phyloP scores from a whole-genome alignment of 2,329 filamentous ascomycete species.

The Fusarium duplospermum region DNA sequence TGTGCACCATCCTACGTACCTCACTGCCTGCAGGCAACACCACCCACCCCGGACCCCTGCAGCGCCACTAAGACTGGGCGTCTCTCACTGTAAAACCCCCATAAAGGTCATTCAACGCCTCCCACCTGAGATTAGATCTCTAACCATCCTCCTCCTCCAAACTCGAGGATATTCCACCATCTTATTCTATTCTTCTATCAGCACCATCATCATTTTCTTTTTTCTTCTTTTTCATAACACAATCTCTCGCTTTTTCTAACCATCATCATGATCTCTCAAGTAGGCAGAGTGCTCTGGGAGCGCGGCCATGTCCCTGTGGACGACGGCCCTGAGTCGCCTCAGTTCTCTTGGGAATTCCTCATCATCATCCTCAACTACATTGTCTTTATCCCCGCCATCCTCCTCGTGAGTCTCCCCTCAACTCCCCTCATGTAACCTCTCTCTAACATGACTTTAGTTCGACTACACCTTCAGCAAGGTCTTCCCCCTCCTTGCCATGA shows the following conservation, averaged over 20 bases:
- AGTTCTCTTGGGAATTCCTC: constrained; percentile 50
- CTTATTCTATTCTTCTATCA: background rate
- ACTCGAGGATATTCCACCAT: constrained; percentile 3
- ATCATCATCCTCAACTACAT: constrained; percentile 56
- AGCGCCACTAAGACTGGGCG: background rate
- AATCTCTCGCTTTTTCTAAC: background rate
- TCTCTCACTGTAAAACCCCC: background rate
- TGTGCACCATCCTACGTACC: background rate
- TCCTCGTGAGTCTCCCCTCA: constrained; percentile 52
- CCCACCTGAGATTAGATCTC: constrained; percentile 3
- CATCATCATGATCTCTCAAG: constrained; percentile 35
- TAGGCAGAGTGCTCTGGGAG: constrained; percentile 41
- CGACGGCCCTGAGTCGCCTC: constrained; percentile 15
- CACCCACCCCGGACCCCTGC: background rate
- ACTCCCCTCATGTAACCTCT: background rate
- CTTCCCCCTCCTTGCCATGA: constrained; percentile 66
- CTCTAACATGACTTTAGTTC: constrained; percentile 49
- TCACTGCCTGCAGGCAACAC: background rate
- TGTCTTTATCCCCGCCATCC: constrained; percentile 57
- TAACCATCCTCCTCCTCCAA: constrained; percentile 17
- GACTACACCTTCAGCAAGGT: constrained; percentile 63
- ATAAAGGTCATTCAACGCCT: background rate
- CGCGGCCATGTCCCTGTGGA: constrained; percentile 47
- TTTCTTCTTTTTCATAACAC: background rate
- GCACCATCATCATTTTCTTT: background rate